Base-by-base conservation (phyloP, 2,329 filamentous ascomycete genomes). In the Metarhizium humberi region DNA sequence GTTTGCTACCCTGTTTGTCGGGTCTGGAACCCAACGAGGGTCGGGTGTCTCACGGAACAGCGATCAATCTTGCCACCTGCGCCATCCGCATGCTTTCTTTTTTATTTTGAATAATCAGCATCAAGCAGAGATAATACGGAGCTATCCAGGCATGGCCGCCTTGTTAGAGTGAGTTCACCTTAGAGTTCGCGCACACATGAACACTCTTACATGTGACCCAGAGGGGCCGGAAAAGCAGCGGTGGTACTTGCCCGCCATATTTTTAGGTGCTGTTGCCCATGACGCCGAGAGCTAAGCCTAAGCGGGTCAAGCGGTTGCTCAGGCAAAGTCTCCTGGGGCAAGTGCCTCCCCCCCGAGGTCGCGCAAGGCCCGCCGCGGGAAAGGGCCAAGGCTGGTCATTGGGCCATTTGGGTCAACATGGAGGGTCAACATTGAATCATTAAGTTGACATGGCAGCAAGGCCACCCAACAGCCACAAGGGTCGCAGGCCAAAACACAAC, bases 401-500 rank as follows among this genome's bases (percentile, higher is more conserved):
- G 45, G 45, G 13, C 25, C 45, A 14, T 48, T 45, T 43, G 16
- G 6, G 50, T 30, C 25, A 40, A 45, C 42, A 45, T 18, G 20
- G 34, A 32, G 25, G 25, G 25, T 25, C 25, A 25, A 25, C 25
- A 25, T 25, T 25, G 25, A 25, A 25, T 25, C 25, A 34, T 6
- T 18, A 32, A 18, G 29, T 56, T 56, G 57, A 14, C 18, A 25
- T 14, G 14, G 38, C 40, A 30, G 14, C 13, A 29, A 5, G 13
- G 10, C 10, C 6, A 34, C 32, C 38, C 13, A n/a, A 52, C 56
- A 54, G 59, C 62, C 63, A 64, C 6, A 7, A 34, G 32, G 32
- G 32, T 7, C 6, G 32, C 63, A 58, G 60, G 63, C 62, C 62
- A 64, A 64, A 64, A 64, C 63, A 64, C 54, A 48, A 40, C 56